phyloP scores from a whole-genome alignment of 257 asterid genomes.

The Nicotiana obtusifolia region DNA sequence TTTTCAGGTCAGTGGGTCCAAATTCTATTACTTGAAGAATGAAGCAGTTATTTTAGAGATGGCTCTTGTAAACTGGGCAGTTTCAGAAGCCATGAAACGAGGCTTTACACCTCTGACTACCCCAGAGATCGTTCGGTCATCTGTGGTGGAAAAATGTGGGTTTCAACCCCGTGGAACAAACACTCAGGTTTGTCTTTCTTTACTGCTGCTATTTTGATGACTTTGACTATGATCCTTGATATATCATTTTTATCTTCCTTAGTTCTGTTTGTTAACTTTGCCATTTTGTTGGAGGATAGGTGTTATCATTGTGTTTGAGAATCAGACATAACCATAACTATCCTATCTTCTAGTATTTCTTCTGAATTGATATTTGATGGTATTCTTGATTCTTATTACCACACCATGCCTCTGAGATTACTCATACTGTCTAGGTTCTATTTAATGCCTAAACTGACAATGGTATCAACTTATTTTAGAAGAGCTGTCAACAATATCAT shows the following conservation, averaged over 20 bases:
- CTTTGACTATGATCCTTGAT: background rate
- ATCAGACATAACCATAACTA: background rate
- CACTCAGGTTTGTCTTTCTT: conserved; percentile 65
- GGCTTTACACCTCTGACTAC: conserved; percentile 90
- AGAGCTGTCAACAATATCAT: background rate
- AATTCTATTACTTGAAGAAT: conserved; percentile 92
- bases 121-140: conserved; percentile 91
- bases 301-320: background rate
- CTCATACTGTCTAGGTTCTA: background rate
- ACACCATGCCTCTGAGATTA: background rate
- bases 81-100: conserved; percentile 79
- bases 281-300: background rate
- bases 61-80: conserved; percentile 93
- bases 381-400: no score
- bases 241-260: background rate
- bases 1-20: conserved; percentile 85
- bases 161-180: conserved; percentile 97
- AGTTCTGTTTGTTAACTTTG: background rate
- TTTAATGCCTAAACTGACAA: background rate
- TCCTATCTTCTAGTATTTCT: background rate
- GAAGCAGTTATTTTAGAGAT: conserved; percentile 90
- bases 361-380: background rate
- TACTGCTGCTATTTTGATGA: background rate
- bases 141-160: conserved; percentile 93
- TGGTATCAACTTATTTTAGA: background rate